phyloP scores from a whole-genome alignment of 2,329 filamentous ascomycete species.

The Trichoderma sp. region DNA sequence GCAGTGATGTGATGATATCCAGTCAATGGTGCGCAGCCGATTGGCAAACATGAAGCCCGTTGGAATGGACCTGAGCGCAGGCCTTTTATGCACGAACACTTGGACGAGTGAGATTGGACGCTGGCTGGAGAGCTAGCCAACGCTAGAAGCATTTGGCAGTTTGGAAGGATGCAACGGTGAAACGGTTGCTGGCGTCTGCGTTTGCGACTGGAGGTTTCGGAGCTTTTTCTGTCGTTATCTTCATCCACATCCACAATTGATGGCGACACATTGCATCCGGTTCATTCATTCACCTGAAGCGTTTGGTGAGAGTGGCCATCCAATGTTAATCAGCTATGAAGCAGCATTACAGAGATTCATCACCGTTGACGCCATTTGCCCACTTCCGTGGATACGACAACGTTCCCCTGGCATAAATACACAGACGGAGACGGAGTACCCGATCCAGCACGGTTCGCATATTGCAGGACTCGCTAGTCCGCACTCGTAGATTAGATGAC shows the following conservation, averaged over 20 bases:
- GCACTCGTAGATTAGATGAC: neutral
- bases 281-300: neutral
- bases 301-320: neutral
- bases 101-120: constrained; percentile 12
- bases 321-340: no score
- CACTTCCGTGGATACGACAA: neutral
- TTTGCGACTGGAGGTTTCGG: neutral
- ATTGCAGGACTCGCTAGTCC: constrained; percentile 1
- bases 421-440: neutral
- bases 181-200: neutral
- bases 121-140: neutral
- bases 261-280: neutral
- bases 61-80: neutral
- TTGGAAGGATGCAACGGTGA: neutral
- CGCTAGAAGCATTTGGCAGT: neutral
- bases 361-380: neutral
- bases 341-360: neutral
- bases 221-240: neutral
- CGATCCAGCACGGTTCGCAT: neutral
- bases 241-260: neutral
- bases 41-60: neutral
- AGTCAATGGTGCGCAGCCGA: neutral
- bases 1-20: neutral
- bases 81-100: constrained; percentile 5
- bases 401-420: neutral